phyloP scores from a whole-genome alignment of 2,329 filamentous ascomycete species.

The Monilinia fructigena region DNA sequence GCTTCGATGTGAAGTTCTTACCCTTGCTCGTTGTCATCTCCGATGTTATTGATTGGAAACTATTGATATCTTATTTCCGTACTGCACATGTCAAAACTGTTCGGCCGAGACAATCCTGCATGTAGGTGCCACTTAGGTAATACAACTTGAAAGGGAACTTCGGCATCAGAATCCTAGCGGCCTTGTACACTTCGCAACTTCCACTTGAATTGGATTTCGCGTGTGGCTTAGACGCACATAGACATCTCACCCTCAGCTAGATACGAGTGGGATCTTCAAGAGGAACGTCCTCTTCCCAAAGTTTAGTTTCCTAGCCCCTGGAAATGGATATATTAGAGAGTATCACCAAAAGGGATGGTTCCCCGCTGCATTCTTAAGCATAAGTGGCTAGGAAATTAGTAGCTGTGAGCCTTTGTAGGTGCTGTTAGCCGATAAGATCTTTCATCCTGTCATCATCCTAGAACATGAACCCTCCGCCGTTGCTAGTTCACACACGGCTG shows the following conservation, averaged over 20 bases:
- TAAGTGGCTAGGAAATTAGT: constrained; percentile 12
- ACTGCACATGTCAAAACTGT: too few species aligned
- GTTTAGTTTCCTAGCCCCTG: not conserved
- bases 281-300: not conserved
- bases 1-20: not conserved
- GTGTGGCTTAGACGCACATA: not conserved
- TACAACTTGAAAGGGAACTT: not conserved
- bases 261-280: constrained; percentile 4
- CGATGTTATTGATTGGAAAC: not conserved
- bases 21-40: not conserved
- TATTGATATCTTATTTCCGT: too few species aligned
- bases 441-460: not conserved
- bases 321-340: not conserved
- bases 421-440: not conserved
- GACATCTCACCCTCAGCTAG: not conserved
- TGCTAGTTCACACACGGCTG: not conserved
- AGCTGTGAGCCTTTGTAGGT: not conserved
- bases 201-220: not conserved
- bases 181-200: not conserved
- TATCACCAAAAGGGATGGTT: constrained; percentile 9
- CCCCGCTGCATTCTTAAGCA: not conserved
- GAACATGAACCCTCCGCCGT: not conserved
- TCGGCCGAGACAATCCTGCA: not conserved
- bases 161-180: not conserved
- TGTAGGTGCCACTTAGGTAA: not conserved